Percentiles rank a stretch among this genome's conserved stretches.
These are phyloP conservation scores for Vaccinium darrowii DNA, from an alignment of 148 eudicot species.

Conservation along the genomic window DNA sequence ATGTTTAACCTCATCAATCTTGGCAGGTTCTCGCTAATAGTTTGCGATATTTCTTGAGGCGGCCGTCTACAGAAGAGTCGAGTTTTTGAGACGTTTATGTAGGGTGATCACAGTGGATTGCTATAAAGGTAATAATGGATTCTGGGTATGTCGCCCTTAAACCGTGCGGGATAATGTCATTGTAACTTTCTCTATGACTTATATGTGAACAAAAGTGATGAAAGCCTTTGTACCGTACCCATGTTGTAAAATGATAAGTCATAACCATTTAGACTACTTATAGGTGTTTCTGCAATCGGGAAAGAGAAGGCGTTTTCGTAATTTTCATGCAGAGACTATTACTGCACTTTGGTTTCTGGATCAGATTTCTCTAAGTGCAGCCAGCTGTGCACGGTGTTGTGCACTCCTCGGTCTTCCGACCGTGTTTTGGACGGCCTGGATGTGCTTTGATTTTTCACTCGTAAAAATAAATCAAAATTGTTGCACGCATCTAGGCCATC, in stretches of 20 bases:
- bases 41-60: slow-evolving; percentile 79
- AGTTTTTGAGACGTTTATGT: slow-evolving; percentile 56
- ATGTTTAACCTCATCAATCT: slow-evolving; percentile 1
- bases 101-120: neutral
- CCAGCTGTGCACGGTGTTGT: neutral
- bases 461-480: too few species aligned
- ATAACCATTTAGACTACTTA: neutral
- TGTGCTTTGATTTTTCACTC: too few species aligned
- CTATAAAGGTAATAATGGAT: neutral
- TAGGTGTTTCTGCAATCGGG: neutral
- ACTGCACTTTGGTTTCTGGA: neutral
- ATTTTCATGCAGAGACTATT: neutral
- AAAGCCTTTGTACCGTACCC: neutral
- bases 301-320: neutral
- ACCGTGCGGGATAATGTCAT: neutral
- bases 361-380: neutral
- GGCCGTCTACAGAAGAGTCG: slow-evolving; percentile 86
- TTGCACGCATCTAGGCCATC: too few species aligned
- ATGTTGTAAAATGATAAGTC: neutral
- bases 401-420: too few species aligned
- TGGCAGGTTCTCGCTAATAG: slow-evolving; percentile 82
- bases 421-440: too few species aligned
- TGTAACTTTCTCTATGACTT: neutral
- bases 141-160: neutral
- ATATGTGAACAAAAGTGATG: neutral